Evolutionary conservation across 345 rosid species (phyloP), one percentile per base, ranked within the genome.

Genomic region (Populus ilicifolia): DNA sequence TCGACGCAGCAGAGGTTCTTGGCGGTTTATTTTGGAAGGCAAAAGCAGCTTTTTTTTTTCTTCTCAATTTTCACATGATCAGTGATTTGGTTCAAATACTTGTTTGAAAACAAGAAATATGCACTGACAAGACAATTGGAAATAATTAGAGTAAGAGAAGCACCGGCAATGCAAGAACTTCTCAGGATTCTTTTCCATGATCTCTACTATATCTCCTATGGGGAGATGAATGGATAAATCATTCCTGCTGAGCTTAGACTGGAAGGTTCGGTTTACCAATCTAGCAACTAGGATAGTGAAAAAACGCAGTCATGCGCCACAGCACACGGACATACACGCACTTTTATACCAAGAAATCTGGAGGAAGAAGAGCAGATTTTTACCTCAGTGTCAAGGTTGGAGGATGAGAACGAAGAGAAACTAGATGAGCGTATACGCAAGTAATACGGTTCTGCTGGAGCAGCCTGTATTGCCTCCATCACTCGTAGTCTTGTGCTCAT

Each of bases 351-450:
- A 68, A 23, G 59, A 16, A 59, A 74, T 20, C 30, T 10, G 41
- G 70, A 13, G 43, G 9, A 33, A 33, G 21, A 33, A 5, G 21
- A 61, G 36, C 13, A 14, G n/a, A 8, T 33, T 41, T 8, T 77
- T 77, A 89, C 92, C 90, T 86, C 87, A 1, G 90, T 86, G 71
- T 89, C 90, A 23, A 87, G 88, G 41, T 84, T 84, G 69, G 89
- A 89, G 68, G 92, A 89, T 62, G 90, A 80, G 71, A 84, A 79
- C n/a, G 86, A 86, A 39, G 90, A 80, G 79, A 84, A 84, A 73
- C 88, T 74, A 74, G 70, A 61, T 0, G 87, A 77, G 18, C 78
- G 83, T 27, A 36, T 17, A 41, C 75, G 83, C 29, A 70, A 27
- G 59, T 88, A 78, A 75, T 59, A 46, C 30, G 80, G 81, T 50